Base-by-base conservation (phyloP, 495 filamentous ascomycete genomes). In the Bacidia gigantensis region DNA sequence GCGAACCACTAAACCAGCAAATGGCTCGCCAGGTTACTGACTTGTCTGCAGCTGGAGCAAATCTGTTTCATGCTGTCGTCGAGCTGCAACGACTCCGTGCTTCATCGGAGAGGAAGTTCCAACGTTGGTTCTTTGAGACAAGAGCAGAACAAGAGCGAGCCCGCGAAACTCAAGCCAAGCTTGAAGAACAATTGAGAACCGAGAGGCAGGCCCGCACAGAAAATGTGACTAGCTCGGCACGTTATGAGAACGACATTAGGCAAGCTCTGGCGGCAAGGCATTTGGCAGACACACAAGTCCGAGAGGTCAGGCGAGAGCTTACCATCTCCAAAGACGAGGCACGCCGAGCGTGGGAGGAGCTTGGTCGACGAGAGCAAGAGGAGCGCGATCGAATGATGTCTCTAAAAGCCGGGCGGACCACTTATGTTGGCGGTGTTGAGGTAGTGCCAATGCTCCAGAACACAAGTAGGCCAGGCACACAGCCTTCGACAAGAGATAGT, bases 111-210 rank as follows among this genome's bases (percentile, higher is more conserved):
- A 78, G 93, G 32, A 97, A 97, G 62, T 98, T 98, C 64, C 93
- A 97, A 65, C 81, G 93, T 39, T 98, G 92, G 92, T 96, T 96
- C 67, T 93, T 94, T 62, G 92, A 98, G 59, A 94, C 87, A 1
- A 80, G 89, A 42, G 74, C 80, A 38, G 89, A 96, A 52, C 79
- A 93, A 58, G 92, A 98, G 70, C 82, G 84, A 11, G 69, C 81
- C 38, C 81, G 86, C 54, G 92, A 96, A 63, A 72, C 85, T n/a
- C 84, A 86, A 50, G 86, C 76, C n/a, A 79, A 86, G 58, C 69
- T 92, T 18, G 81, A 95, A 61, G 71, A 74, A 22, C 78, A 80
- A 23, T 66, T 98, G 25, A 74, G 82, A 24, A 69, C 80, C 18
- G 89, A 96, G 64, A 75, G 85, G 24, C 75, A 81, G 53, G 77